These are phyloP conservation scores for Leccinum broughii DNA, from an alignment of 768 basidiomycete species.

Conservation along the genomic window DNA sequence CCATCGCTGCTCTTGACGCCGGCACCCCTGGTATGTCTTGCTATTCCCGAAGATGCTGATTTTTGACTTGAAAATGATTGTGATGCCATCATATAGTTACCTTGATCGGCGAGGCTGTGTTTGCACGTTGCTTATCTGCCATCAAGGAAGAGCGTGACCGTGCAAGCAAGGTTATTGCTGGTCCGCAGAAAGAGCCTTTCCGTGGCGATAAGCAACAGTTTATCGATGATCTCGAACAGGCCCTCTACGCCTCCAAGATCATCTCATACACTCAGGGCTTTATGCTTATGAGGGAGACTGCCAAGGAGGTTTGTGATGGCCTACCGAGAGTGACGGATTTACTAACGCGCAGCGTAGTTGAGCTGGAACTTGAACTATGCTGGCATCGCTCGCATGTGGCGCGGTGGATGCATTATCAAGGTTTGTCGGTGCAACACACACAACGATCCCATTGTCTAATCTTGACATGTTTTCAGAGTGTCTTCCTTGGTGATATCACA, in stretches of 20 bases:
- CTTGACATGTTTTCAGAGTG: constrained; percentile 50
- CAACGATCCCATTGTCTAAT: constrained; percentile 10
- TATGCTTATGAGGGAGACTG: constrained; percentile 99
- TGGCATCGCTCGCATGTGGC: constrained; percentile 99
- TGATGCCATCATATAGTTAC: constrained; percentile 61
- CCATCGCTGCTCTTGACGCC: constrained; percentile 92
- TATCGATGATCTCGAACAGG: constrained; percentile 99
- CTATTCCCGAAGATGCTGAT: constrained; percentile 7
- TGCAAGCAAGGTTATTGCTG: constrained; percentile 87
- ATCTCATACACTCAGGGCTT: constrained; percentile 99
- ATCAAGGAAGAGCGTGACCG: constrained; percentile 95
- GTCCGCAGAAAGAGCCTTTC: constrained; percentile 92
- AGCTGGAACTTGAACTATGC: constrained; percentile 95
- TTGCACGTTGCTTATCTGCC: constrained; percentile 95
- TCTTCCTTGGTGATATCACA: constrained; percentile 94
- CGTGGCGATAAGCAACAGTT: constrained; percentile 98
- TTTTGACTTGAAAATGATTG: constrained; percentile 9
- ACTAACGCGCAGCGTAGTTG: constrained; percentile 41
- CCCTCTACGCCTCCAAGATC: constrained; percentile 98
- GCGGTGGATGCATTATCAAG: constrained; percentile 99
- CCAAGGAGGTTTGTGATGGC: constrained; percentile 67
- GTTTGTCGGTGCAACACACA: constrained; percentile 35
- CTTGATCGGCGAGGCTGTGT: constrained; percentile 98
- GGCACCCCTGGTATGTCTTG: constrained; percentile 70
- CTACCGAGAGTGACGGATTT: neutral